Conservation (phyloP, 73 alveolate species). For the Paramecium octaurelia region DNA sequence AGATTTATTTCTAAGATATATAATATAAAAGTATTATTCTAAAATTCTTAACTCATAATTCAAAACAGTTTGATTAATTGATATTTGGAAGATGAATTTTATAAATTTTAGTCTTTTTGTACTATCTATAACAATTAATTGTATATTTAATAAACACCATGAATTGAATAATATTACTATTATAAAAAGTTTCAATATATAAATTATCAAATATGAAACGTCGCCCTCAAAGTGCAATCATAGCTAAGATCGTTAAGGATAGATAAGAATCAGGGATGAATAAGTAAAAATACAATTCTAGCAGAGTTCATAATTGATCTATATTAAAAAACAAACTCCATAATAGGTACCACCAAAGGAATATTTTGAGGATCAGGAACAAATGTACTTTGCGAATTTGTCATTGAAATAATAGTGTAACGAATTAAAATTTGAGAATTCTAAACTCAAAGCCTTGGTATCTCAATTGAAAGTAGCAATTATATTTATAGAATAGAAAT, state of each 20-base stretch:
- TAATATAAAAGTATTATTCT: not conserved
- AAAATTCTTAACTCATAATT: not conserved
- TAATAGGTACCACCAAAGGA: not conserved
- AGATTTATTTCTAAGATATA: not conserved
- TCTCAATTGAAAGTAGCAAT: not conserved
- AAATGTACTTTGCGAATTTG: not conserved
- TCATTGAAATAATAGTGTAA: not conserved
- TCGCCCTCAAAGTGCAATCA: slow-evolving; percentile 7
- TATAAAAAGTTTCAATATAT: slow-evolving; percentile 47
- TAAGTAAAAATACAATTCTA: not conserved
- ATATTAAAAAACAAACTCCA: not conserved
- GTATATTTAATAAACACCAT: not conserved
- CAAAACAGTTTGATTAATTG: no score
- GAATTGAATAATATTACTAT: not conserved
- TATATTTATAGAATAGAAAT: not conserved
- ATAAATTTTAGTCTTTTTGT: not conserved
- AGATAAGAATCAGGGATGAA: slow-evolving; percentile 7
- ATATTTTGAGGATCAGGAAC: not conserved
- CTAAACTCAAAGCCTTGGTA: not conserved
- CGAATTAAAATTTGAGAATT: not conserved
- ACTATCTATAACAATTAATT: no score
- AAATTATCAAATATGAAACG: slow-evolving; percentile 36
- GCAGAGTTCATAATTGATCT: not conserved
- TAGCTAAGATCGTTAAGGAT: not conserved
- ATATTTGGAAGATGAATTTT: no score